Evolutionary conservation across 129 eudicot species (phyloP), one percentile per base, ranked within the genome.

Genomic region (Oenanthe sinensis): DNA sequence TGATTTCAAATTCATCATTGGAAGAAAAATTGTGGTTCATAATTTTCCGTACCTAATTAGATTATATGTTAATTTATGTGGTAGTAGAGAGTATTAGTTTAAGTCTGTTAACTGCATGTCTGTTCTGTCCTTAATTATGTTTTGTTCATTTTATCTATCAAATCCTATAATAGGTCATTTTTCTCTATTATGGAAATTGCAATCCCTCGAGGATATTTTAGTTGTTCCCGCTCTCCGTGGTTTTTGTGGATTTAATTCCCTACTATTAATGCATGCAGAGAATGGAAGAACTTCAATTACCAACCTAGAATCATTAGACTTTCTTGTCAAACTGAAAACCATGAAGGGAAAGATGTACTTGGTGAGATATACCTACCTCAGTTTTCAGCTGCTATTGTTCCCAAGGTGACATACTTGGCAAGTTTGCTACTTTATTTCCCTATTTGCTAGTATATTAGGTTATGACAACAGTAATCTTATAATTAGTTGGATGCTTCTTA

Each of bases 351-450:
- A 75, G 84, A 88, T 77, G 85, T 87, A 39, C 79, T 79, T 37
- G 80, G 75, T 78, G 80, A 74, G 67, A 75, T 89, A 71, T 77
- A 75, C 39, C 77, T 96, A 80, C 82, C 95, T 79, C 99, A 96
- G 14, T 92, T 92, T 85, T 90, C 97, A 49, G 75, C 99, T 69
- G 97, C 96, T 71, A 44, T 82, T 46, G 97, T 92, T 87, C 99
- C 97, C 26, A 86, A 89, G 90, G 93, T 91, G n/a, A 86, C 36
- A 76, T 52, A 54, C 69, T 36, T 37, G 40, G 30, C 71, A 43
- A 81, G 44, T 77, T n/a, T n/a, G n/a, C n/a, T n/a, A n/a, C n/a
- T n/a, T n/a, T n/a, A n/a, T n/a, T n/a, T n/a, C n/a, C n/a, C n/a
- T n/a, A n/a, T n/a, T 71, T 17, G 65, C 58, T 58, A 5, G 11